These are phyloP conservation scores for Leccinum imitatum DNA, from an alignment of 768 basidiomycete species.

Conservation along the genomic window DNA sequence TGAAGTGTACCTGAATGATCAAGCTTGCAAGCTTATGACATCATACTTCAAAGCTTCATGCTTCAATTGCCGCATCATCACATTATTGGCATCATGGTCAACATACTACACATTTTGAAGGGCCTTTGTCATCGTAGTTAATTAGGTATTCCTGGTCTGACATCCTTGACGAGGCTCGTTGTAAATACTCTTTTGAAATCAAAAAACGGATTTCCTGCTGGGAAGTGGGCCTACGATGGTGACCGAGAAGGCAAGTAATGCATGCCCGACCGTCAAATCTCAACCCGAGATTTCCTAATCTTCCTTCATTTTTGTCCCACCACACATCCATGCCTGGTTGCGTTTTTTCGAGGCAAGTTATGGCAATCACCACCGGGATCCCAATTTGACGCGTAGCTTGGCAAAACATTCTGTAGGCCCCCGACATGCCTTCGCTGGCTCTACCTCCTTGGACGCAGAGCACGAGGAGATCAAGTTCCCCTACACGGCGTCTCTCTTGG, in stretches of 20 bases:
- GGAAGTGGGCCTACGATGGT: conserved; percentile 19
- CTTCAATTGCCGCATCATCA: background rate
- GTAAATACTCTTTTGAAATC: conserved; percentile 11
- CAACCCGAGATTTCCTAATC: conserved; percentile 19
- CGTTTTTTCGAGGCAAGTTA: conserved; percentile 39
- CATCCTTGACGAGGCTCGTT: background rate
- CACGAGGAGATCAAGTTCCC: conserved; percentile 26
- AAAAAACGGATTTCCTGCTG: conserved; percentile 17
- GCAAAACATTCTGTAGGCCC: conserved; percentile 28
- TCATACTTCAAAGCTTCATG: no score
- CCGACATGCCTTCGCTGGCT: conserved; percentile 11
- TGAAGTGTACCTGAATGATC: background rate
- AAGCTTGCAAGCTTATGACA: no score
- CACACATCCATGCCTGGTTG: conserved; percentile 33
- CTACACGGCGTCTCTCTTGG: conserved; percentile 20
- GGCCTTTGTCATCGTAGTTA: background rate
- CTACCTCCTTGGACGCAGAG: conserved; percentile 23
- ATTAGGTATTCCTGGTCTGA: conserved; percentile 13
- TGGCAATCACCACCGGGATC: conserved; percentile 37
- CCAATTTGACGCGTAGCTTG: conserved; percentile 31
- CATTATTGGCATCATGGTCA: conserved; percentile 7
- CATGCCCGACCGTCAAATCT: conserved; percentile 32
- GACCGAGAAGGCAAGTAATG: conserved; percentile 18
- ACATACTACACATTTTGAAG: conserved; percentile 19
- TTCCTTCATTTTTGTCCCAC: conserved; percentile 30